These are phyloP conservation scores for Cercospora sojina DNA, from an alignment of 2,329 filamentous ascomycete species.

Conservation along the genomic window DNA sequence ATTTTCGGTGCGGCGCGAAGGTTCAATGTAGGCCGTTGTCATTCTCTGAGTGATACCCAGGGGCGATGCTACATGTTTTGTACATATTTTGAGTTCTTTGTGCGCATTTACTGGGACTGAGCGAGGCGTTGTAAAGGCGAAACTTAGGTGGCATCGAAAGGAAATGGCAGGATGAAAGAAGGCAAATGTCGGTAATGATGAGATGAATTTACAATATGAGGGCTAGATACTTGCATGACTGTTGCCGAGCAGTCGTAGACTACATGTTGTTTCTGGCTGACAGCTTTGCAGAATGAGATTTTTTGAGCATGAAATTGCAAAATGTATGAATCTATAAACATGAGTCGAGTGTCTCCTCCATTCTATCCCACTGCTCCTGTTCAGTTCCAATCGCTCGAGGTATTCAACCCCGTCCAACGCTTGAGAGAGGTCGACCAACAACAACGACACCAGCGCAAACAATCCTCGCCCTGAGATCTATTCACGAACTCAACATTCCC, in stretches of 20 bases:
- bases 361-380: not conserved
- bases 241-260: not conserved
- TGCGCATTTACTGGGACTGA: not conserved
- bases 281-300: not conserved
- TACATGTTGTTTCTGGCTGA: not conserved
- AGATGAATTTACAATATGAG: not conserved
- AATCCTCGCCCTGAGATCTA: no score
- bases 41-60: slow-evolving; percentile 18
- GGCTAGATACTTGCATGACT: not conserved
- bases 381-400: not conserved
- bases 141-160: not conserved
- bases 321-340: not conserved
- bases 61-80: not conserved
- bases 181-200: not conserved
- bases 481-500: slow-evolving; percentile 7
- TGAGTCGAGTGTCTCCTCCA: not conserved
- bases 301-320: not conserved
- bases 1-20: not conserved
- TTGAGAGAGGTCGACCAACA: not conserved
- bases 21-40: slow-evolving; percentile 4
- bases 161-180: not conserved
- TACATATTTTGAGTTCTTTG: not conserved
- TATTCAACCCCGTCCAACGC: not conserved
- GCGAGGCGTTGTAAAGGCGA: not conserved
- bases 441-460: not conserved